phyloP scores from a whole-genome alignment of 2,329 filamentous ascomycete genomes.

The Fusarium phyllophilum region DNA sequence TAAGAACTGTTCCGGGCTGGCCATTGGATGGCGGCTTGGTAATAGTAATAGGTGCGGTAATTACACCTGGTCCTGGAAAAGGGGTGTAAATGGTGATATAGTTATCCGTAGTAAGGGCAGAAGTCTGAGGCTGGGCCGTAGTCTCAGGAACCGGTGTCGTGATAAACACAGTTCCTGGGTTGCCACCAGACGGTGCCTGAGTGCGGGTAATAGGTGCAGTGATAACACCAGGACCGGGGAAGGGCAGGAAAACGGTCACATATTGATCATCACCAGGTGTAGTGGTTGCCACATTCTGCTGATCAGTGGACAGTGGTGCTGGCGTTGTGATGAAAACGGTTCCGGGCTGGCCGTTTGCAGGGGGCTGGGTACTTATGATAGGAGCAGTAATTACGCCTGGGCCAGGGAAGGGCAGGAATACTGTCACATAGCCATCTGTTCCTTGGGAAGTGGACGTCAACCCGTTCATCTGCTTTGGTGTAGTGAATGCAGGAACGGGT shows the following conservation, averaged over 20 bases:
- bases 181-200: slow-evolving; percentile 7
- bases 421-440: slow-evolving; percentile 17
- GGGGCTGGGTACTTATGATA: slow-evolving; percentile 4
- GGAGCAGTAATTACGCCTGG: slow-evolving; percentile 13
- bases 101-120: slow-evolving; percentile 6
- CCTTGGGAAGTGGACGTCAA: neutral
- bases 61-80: slow-evolving; percentile 24
- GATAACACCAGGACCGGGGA: slow-evolving; percentile 15
- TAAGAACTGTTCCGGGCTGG: slow-evolving; percentile 27
- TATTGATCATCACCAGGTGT: neutral
- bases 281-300: neutral
- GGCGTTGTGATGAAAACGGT: slow-evolving; percentile 19
- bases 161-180: slow-evolving; percentile 28
- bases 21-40: slow-evolving; percentile 19
- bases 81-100: slow-evolving; percentile 34
- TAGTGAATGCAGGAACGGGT: neutral
- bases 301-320: neutral
- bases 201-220: slow-evolving; percentile 29
- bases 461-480: neutral
- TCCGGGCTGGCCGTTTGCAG: slow-evolving; percentile 2
- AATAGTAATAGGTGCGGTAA: slow-evolving; percentile 24
- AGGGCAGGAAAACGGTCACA: slow-evolving; percentile 24
- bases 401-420: slow-evolving; percentile 8
- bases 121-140: neutral
- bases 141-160: slow-evolving; percentile 18